Percentiles rank a stretch among this genome's conserved stretches.
phyloP scores from a whole-genome alignment of 1,284 basidiomycete species.

The Golubevia sp. region DNA sequence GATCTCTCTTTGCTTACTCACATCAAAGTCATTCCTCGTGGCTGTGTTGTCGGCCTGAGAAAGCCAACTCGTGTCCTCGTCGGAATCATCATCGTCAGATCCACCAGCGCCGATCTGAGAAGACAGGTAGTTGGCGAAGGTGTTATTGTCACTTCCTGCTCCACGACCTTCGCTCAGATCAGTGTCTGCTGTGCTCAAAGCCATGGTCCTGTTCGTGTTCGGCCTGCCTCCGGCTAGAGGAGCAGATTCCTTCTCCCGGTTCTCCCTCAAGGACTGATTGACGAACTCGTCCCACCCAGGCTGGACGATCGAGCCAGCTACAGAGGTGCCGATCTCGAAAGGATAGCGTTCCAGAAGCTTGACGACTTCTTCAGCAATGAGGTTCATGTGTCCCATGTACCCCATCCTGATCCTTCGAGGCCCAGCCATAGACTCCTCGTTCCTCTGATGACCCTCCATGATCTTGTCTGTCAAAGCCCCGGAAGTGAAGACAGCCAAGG shows the following conservation, averaged over 20 bases:
- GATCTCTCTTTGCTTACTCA: neutral
- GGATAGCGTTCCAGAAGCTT: slow-evolving; percentile 84
- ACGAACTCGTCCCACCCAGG: slow-evolving; percentile 54
- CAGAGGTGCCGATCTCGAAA: slow-evolving; percentile 21
- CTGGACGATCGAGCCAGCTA: slow-evolving; percentile 28
- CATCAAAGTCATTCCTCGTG: slow-evolving; percentile 30
- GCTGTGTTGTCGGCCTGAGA: slow-evolving; percentile 20
- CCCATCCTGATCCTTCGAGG: slow-evolving; percentile 65
- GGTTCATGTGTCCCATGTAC: slow-evolving; percentile 94
- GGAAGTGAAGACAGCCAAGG: slow-evolving; percentile 48
- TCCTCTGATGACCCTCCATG: slow-evolving; percentile 46
- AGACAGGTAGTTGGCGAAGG: slow-evolving; percentile 56
- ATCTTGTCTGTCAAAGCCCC: slow-evolving; percentile 45
- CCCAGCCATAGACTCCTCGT: slow-evolving; percentile 33
- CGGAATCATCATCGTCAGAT: slow-evolving; percentile 49
- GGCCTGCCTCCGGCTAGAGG: slow-evolving; percentile 55
- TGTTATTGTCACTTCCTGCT: slow-evolving; percentile 22
- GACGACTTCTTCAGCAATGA: slow-evolving; percentile 89
- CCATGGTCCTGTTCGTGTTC: slow-evolving; percentile 15
- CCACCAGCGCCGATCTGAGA: slow-evolving; percentile 48
- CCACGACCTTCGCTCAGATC: slow-evolving; percentile 11
- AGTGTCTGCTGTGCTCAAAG: slow-evolving; percentile 19
- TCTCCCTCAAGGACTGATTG: slow-evolving; percentile 47
- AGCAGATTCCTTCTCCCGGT: slow-evolving; percentile 47
- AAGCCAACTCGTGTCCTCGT: slow-evolving; percentile 47